These are phyloP conservation scores for Boletus huronensis DNA, from an alignment of 768 basidiomycete genomes.

Conservation along the genomic window DNA sequence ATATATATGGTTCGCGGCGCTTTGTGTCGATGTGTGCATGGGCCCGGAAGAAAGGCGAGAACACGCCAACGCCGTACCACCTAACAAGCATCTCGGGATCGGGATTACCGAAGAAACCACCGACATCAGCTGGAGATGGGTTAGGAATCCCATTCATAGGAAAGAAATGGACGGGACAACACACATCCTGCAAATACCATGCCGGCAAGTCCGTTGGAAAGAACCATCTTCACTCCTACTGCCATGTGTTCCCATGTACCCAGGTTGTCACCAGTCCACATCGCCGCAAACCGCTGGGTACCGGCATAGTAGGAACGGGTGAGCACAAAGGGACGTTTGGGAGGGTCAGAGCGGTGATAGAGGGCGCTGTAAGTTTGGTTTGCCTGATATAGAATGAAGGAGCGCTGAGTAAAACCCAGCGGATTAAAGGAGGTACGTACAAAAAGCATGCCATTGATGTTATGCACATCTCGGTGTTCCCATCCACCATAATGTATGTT, in stretches of 20 bases:
- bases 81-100: constrained; percentile 90
- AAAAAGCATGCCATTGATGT: constrained; percentile 94
- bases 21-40: constrained; percentile 99
- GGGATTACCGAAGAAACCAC: constrained; percentile 98
- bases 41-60: constrained; percentile 97
- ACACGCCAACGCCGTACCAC: constrained; percentile 96
- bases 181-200: constrained; percentile 89
- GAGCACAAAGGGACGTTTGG: constrained; percentile 90
- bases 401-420: background rate
- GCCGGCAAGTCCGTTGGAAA: constrained; percentile 84
- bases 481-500: constrained; percentile 88
- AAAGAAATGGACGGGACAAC: constrained; percentile 29
- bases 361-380: constrained; percentile 83
- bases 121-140: constrained; percentile 81
- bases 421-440: constrained; percentile 39
- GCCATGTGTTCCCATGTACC: constrained; percentile 98
- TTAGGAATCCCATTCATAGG: background rate
- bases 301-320: constrained; percentile 95
- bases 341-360: constrained; percentile 64
- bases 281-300: constrained; percentile 92
- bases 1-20: constrained; percentile 91
- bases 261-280: constrained; percentile 99
- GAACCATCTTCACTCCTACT: constrained; percentile 89
- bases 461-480: constrained; percentile 98
- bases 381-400: constrained; percentile 45